Percentiles rank a stretch among this genome's conserved stretches.
Conservation (phyloP, 371 early-diverging fungal species). For the Mucor plumbeus region DNA sequence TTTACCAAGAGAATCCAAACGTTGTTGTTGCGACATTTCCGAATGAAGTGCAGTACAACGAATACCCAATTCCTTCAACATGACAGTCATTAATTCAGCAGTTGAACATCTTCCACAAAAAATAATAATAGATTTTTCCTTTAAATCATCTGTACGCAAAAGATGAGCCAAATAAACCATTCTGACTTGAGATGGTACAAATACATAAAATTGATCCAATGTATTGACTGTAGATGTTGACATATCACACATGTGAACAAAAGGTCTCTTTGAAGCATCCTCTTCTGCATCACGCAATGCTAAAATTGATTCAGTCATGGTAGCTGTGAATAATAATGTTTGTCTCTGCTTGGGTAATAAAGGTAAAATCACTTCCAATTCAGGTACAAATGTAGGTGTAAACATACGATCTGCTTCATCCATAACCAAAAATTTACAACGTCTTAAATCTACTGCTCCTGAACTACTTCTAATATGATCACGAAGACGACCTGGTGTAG, state of each 20-base stretch:
- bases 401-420: conserved; percentile 99
- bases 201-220: conserved; percentile 89
- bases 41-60: conserved; percentile 92
- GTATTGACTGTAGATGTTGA: conserved; percentile 83
- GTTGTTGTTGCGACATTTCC: conserved; percentile 90
- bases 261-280: conserved; percentile 64
- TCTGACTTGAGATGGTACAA: conserved; percentile 93
- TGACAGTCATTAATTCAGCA: conserved; percentile 80
- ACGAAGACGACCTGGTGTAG: conserved; percentile 96
- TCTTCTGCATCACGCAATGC: conserved; percentile 55
- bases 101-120: conserved; percentile 88
- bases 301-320: conserved; percentile 89
- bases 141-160: conserved; percentile 70
- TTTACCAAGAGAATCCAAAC: conserved; percentile 89
- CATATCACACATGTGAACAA: conserved; percentile 81
- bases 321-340: conserved; percentile 95
- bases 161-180: conserved; percentile 88
- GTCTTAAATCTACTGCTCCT: conserved; percentile 65
- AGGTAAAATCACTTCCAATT: conserved; percentile 81
- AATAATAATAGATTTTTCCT: conserved; percentile 85
- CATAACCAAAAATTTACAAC: conserved; percentile 78
- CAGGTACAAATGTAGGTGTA: conserved; percentile 81
- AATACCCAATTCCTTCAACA: conserved; percentile 90
- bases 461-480: conserved; percentile 88
- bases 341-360: conserved; percentile 83